A percentile compares a stretch with the other conserved stretches of the same genome.
Evolutionary conservation across 495 filamentous ascomycete species (phyloP).

Genomic region (Podospora australis): DNA sequence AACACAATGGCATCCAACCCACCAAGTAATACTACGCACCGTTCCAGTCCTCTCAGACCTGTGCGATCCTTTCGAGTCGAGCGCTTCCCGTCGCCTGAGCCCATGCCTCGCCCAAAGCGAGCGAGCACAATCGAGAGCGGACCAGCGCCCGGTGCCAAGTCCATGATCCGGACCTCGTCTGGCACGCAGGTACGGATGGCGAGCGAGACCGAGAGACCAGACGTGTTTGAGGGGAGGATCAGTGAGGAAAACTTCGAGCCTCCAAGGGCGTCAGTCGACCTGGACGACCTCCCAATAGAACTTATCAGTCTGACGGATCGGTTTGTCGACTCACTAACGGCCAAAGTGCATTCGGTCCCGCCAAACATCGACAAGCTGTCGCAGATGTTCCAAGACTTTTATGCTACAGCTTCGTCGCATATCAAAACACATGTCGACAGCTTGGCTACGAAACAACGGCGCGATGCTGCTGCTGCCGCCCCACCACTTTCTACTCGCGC

Average conservation of each 20-base stretch:
- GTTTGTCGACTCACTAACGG: constrained; percentile 86
- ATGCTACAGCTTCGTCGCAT: constrained; percentile 71
- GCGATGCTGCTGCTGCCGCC: constrained; percentile 50
- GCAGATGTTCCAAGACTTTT: constrained; percentile 91
- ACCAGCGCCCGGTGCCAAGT: constrained; percentile 24
- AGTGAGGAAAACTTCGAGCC: constrained; percentile 49
- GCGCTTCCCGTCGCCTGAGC: constrained; percentile 18
- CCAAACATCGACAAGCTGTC: constrained; percentile 79
- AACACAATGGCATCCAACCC: constrained; percentile 21
- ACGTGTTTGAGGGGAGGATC: constrained; percentile 47
- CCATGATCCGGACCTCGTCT: constrained; percentile 28
- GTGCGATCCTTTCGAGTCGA: constrained; percentile 22
- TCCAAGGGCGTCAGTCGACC: constrained; percentile 52
- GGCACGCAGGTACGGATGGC: constrained; percentile 17
- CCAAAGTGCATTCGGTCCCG: constrained; percentile 78
- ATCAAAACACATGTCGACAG: constrained; percentile 83
- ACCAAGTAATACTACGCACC: constrained; percentile 7
- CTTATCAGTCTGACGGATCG: constrained; percentile 84
- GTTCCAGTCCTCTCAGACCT: constrained; percentile 19
- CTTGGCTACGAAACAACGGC: constrained; percentile 66
- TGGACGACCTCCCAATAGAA: constrained; percentile 89
- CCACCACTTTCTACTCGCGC: constrained; percentile 42
- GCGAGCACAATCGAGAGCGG: constrained; percentile 59
- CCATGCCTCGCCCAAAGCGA: constrained; percentile 40
- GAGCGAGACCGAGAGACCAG: constrained; percentile 19